Evolutionary conservation across 2,329 filamentous ascomycete genomes (phyloP).

Genomic region (Chaetomiaceae sp.): DNA sequence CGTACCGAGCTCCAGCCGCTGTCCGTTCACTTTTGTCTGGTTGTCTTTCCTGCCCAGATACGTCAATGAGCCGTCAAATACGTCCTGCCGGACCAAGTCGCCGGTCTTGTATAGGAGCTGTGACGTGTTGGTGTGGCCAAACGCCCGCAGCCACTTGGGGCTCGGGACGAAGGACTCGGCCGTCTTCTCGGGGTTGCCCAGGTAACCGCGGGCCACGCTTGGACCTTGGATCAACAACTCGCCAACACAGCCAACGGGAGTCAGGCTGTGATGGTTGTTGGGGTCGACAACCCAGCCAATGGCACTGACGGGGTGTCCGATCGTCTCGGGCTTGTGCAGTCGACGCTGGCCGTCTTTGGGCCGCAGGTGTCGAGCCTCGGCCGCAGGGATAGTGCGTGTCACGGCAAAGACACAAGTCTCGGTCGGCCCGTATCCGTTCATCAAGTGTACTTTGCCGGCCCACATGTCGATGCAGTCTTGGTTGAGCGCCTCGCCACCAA

Average conservation of each 20-base stretch:
- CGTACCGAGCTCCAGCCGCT: conserved; percentile 43
- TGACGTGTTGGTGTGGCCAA: conserved; percentile 40
- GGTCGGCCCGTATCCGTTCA: conserved; percentile 45
- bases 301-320: conserved; percentile 40
- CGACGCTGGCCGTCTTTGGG: too few relatives aligned
- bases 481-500: conserved; percentile 24
- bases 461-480: conserved; percentile 18
- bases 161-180: conserved; percentile 16
- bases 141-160: conserved; percentile 31
- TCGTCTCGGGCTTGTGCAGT: conserved; percentile 30
- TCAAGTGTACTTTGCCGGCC: conserved; percentile 43
- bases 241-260: conserved; percentile 23
- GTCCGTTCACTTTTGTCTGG: conserved; percentile 51
- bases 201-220: conserved; percentile 22
- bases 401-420: conserved; percentile 54
- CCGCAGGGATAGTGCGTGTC: too few relatives aligned
- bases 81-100: conserved; percentile 36
- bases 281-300: conserved; percentile 33
- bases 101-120: conserved; percentile 40
- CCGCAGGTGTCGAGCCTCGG: too few relatives aligned
- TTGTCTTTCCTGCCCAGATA: conserved; percentile 38
- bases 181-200: conserved; percentile 23
- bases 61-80: conserved; percentile 31
- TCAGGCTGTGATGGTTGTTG: conserved; percentile 19
- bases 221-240: conserved; percentile 25